Base-by-base conservation (phyloP, 2,329 filamentous ascomycete species). In the Colletotrichum destructivum region DNA sequence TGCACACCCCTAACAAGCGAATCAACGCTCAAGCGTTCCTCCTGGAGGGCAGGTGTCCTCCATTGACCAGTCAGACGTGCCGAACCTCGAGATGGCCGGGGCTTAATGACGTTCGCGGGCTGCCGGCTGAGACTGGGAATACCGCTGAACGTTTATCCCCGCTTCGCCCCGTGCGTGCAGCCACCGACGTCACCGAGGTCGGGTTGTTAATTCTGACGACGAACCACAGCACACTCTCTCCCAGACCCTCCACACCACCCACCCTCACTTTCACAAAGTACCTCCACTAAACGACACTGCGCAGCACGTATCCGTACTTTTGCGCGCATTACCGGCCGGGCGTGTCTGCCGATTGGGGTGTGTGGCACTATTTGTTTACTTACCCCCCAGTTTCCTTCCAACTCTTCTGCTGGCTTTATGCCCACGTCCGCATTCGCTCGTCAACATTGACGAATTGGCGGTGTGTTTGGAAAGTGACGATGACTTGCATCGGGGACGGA, bases 121-220 rank as follows among this genome's bases (percentile, higher is more conserved):
- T 54, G 69, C 54, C 59, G 60, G 62, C 21, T 59, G 59, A 46
- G 46, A 55, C 52, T 63, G 60, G 59, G 65, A 69, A 69, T 64
- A 69, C 65, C 31, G 16, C 69, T 40, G n/a, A 11, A 26, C n/a
- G 21, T n/a, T 44, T 60, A 55, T 69, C 69, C 69, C 69, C 69
- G 69, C 59, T 44, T 38, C 15, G 46, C 42, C 26, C 65, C 61
- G 38, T 12, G 46, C 11, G 3, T 31, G 49, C 31, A 66, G 66
- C 70, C 61, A 71, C 54, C 44, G 66, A 72, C 70, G 70, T 72
- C 70, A 72, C 46, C 23, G n/a, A 13, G 5, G 5, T 23, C 16
- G 61, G 70, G 62, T 61, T 71, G 38, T 35, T 56, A 69, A 66
- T 72, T 71, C 70, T 56, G 59, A 72, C 70, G 70, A 71, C 70